Base-by-base conservation (phyloP, 106 monocot species). In the Acorus gramineus region DNA sequence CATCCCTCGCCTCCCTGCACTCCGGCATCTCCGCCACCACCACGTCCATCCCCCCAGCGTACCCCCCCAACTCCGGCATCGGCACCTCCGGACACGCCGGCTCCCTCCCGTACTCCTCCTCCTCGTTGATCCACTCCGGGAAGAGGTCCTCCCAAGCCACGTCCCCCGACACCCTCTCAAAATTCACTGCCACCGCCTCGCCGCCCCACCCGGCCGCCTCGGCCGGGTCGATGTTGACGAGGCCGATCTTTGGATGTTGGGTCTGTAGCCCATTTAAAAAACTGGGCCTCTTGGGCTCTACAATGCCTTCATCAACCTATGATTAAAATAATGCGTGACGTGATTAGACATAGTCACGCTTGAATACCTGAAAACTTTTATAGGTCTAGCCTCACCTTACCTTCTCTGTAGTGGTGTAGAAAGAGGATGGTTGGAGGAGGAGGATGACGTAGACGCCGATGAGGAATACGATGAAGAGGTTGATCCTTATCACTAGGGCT, bases 101-200 rank as follows among this genome's bases (percentile, higher is more conserved):
- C 4, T 64, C 74, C 57, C 62, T 81, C 70, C 73, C 78, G 56
- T 71, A 72, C 68, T 86, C 86, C 77, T 93, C 73, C 59, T 73
- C 93, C 59, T 93, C 92, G 66, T 93, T 84, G 55, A 93, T 88
- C 92, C 82, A 87, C 52, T 87, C 88, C 2, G 93, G 93, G 80
- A 89, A 93, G 14, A 93, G 44, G 61, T 93, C 77, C 67, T 81
- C 81, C 93, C 93, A 93, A 54, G 81, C 61, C 3, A 89, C 67
- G 9, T 55, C 58, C 43, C 50, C 60, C 5, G 86, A 81, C 0
- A 81, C 86, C 0, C 7, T 67, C 12, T 89, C 81, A 65, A 93
- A 86, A 5, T 66, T 46, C 51, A 93, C 67, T 10, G 11, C 7
- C 8, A 56, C 69, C 4, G 57, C 50, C 58, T 52, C 65, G 2